These are phyloP conservation scores for Zoysia japonica DNA, from an alignment of 176 grass and related monocot genomes.

Conservation along the genomic window DNA sequence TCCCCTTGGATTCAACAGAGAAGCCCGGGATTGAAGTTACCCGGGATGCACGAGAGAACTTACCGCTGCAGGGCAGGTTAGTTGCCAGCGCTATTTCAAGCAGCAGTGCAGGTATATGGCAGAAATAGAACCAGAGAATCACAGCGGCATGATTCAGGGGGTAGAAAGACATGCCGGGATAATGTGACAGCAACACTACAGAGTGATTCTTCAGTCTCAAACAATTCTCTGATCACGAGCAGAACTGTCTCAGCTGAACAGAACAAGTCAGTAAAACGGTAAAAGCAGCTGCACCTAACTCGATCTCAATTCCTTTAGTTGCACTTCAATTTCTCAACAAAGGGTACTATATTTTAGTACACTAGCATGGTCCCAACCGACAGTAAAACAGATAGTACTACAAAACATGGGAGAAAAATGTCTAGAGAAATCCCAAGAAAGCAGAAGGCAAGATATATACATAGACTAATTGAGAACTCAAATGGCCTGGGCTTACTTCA, in stretches of 20 bases:
- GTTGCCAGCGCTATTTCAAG: neutral
- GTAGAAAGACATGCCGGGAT: neutral
- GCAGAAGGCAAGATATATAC: constrained; percentile 50
- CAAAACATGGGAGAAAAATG: constrained; percentile 1
- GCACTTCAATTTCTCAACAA: constrained; percentile 15
- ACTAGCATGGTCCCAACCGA: constrained; percentile 40
- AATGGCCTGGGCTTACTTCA: neutral
- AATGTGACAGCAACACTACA: neutral
- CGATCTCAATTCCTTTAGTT: constrained; percentile 11
- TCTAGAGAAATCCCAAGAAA: constrained; percentile 5
- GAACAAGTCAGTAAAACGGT: constrained; percentile 2
- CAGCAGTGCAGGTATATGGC: neutral
- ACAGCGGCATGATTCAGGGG: neutral
- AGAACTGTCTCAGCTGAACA: constrained; percentile 3
- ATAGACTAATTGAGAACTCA: constrained; percentile 9
- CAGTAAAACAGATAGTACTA: neutral
- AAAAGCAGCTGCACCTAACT: neutral
- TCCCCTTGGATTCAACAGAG: neutral
- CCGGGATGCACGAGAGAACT: neutral
- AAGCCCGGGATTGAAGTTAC: neutral
- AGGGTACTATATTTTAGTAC: constrained; percentile 40
- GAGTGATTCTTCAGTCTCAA: constrained; percentile 4
- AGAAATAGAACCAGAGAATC: neutral
- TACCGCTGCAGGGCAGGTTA: neutral
- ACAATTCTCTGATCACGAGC: neutral